Percentiles rank a stretch among this genome's conserved stretches.
Conservation (phyloP, 257 asterid genomes). For the Przewalskia tangutica region DNA sequence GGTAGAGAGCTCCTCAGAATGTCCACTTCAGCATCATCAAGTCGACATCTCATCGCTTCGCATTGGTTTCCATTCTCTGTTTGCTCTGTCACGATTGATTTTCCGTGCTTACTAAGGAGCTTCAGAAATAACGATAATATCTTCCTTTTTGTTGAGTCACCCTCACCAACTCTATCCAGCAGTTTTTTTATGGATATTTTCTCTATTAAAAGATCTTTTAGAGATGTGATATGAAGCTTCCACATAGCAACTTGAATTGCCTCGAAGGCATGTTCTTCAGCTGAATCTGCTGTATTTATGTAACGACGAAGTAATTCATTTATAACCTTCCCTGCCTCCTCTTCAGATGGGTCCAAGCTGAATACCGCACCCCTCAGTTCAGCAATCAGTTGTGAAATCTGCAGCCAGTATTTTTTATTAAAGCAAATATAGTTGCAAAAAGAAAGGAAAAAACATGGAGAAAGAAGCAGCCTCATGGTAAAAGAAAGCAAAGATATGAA, state of each 20-base stretch:
- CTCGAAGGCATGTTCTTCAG: neutral
- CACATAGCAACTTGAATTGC: constrained; percentile 1
- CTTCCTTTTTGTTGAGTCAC: neutral
- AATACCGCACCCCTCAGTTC: neutral
- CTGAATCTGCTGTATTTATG: neutral
- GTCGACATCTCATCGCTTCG: neutral
- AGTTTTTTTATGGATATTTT: constrained; percentile 3
- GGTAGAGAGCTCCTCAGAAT: constrained; percentile 26
- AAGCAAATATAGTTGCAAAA: neutral
- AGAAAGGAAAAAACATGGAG: neutral
- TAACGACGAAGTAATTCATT: neutral
- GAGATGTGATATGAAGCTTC: constrained; percentile 11
- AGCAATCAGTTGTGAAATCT: constrained; percentile 5
- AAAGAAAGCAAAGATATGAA: neutral
- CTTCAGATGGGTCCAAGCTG: constrained; percentile 8
- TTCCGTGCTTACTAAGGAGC: constrained; percentile 1
- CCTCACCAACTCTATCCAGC: neutral
- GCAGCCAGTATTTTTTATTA: neutral
- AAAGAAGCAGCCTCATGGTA: neutral
- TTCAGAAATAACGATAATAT: neutral
- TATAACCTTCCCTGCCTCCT: constrained; percentile 5
- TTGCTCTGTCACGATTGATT: neutral
- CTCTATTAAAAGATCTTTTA: constrained; percentile 7
- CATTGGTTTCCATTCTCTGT: neutral
- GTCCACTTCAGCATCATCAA: neutral